Evolutionary conservation across 176 grass and related monocot species (phyloP), one percentile per base, ranked within the genome.

Genomic region (Aegilops bicornis): DNA sequence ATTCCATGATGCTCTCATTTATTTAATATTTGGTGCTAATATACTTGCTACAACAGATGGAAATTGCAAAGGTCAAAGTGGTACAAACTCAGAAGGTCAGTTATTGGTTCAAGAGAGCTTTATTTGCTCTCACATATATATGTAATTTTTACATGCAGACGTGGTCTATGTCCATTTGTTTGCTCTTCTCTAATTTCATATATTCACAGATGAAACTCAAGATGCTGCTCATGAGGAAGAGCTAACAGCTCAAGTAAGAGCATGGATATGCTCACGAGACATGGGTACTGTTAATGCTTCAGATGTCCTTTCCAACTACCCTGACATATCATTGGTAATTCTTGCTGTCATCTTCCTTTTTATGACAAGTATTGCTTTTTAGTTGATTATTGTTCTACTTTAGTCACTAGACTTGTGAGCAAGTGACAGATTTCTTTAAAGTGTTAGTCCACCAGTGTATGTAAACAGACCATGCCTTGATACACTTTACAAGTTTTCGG

Each of bases 141-240:
- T 87, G 52, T 79, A 58, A 6, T 40, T 6, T 54, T 87, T 73
- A 60, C 17, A 62, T 33, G 27, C 25, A 83, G 31, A 33, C 22
- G 0, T 39, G 72, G 13, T 61, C 61, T 83, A 78, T 23, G 22
- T 58, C 30, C 10, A 20, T 52, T 54, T 62, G 59, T 73, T 35
- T 69, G 5, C 32, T 74, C 45, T 83, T 91, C 13, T 50, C 79
- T 86, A 43, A 35, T 25, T 62, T 75, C 39, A 6, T 93, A 25
- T 85, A 11, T 76, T 83, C 88, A 65, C 89, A 98, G 92, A 92
- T 67, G 97, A 98, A 83, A 98, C 97, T 91, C 92, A 96, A 92
- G 97, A 98, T 90, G 75, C 79, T 91, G 87, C 88, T 76, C 87
- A 94, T 76, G 92, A 94, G 54, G 94, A 96, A 88, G 94, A 91